Evolutionary conservation across 1,284 basidiomycete genomes (phyloP).

Genomic region (Pseudozyma pruni): DNA sequence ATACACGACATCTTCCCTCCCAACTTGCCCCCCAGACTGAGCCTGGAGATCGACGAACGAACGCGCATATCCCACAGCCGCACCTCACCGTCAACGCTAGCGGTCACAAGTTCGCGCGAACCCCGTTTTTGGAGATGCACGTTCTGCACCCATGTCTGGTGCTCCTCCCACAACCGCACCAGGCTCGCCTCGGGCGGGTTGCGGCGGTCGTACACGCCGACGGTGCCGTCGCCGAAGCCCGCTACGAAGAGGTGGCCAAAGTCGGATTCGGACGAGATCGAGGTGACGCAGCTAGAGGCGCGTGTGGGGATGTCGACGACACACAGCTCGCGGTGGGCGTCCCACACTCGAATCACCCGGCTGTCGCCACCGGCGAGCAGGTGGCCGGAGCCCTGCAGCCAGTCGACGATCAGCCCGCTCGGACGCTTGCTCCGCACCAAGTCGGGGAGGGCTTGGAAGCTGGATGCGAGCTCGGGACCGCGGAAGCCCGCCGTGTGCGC

Average conservation of each 20-base stretch:
- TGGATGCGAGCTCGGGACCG: conserved; percentile 83
- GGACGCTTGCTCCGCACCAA: conserved; percentile 78
- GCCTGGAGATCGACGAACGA: conserved; percentile 77
- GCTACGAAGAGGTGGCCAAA: conserved; percentile 85
- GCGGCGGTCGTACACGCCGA: conserved; percentile 91
- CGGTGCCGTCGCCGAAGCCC: conserved; percentile 90
- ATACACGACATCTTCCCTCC: conserved; percentile 76
- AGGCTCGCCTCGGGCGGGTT: conserved; percentile 85
- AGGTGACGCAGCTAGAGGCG: conserved; percentile 87
- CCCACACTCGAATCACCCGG: conserved; percentile 89
- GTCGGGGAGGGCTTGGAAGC: conserved; percentile 89
- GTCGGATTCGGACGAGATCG: conserved; percentile 82
- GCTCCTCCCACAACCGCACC: conserved; percentile 80
- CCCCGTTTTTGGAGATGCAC: conserved; percentile 84
- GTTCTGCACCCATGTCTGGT: conserved; percentile 90
- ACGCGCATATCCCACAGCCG: conserved; percentile 91
- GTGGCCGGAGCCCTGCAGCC: conserved; percentile 89
- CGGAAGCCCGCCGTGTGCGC: conserved; percentile 47
- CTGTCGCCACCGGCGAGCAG: conserved; percentile 91
- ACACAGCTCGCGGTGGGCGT: conserved; percentile 88
- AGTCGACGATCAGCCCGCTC: conserved; percentile 86
- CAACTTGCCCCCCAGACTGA: conserved; percentile 71
- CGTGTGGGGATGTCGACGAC: conserved; percentile 86
- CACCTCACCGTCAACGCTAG: conserved; percentile 89
- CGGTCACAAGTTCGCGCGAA: conserved; percentile 83